Evolutionary conservation across 495 filamentous ascomycete genomes (phyloP).

Genomic region (Lasiosphaeris hirsuta): DNA sequence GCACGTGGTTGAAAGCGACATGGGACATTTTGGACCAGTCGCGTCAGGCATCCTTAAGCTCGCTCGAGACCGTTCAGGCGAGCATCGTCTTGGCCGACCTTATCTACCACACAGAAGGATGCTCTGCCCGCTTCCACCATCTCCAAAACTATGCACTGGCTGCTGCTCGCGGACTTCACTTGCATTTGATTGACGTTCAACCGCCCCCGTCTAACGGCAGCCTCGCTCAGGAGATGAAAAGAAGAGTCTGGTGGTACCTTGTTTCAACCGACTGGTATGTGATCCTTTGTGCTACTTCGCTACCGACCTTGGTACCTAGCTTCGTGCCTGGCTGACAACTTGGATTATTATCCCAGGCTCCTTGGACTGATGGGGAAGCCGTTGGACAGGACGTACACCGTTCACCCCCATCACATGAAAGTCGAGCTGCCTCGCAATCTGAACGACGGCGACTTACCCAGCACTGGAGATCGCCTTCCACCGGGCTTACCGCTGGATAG

Average conservation of each 20-base stretch:
- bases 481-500: conserved; percentile 5
- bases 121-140: conserved; percentile 32
- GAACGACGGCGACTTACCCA: conserved; percentile 45
- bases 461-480: neutral
- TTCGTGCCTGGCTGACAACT: neutral
- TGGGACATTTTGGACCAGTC: conserved; percentile 41
- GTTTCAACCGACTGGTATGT: conserved; percentile 45
- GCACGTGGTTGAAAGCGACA: conserved; percentile 36
- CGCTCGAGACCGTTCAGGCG: conserved; percentile 46
- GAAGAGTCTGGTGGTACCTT: conserved; percentile 51
- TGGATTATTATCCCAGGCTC: conserved; percentile 33
- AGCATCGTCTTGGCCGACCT: conserved; percentile 39
- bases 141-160: conserved; percentile 32
- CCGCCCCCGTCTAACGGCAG: conserved; percentile 20
- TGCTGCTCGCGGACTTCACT: conserved; percentile 35
- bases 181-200: conserved; percentile 41
- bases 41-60: conserved; percentile 21
- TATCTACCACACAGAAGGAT: conserved; percentile 39
- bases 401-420: conserved; percentile 42
- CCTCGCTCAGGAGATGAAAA: conserved; percentile 37
- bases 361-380: conserved; percentile 34
- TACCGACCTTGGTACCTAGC: neutral
- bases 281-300: neutral
- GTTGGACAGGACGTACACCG: conserved; percentile 40
- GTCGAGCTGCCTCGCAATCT: conserved; percentile 44